Conservation (phyloP, 1,139 yeast species). For the Kodamaea sp. region DNA sequence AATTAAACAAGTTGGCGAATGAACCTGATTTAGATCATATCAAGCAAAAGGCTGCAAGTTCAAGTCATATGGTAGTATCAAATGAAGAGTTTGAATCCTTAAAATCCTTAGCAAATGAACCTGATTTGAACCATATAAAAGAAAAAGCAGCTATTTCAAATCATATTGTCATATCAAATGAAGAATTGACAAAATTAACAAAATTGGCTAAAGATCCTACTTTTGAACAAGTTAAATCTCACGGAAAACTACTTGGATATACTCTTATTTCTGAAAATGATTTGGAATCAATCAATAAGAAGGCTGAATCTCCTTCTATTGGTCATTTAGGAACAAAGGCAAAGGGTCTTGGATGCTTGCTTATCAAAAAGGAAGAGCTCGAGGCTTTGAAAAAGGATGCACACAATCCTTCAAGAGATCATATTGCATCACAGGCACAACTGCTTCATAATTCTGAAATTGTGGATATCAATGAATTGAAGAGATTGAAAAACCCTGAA, state of each 20-base stretch:
- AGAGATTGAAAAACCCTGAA: constrained; percentile 10
- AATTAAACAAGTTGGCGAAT: constrained; percentile 16
- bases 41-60: constrained; percentile 11
- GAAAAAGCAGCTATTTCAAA: constrained; percentile 14
- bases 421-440: constrained; percentile 18
- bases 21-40: constrained; percentile 30
- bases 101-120: constrained; percentile 14
- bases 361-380: constrained; percentile 21
- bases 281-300: constrained; percentile 5
- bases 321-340: constrained; percentile 14
- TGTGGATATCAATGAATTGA: constrained; percentile 18
- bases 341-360: constrained; percentile 14
- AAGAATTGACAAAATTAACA: constrained; percentile 12
- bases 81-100: constrained; percentile 16
- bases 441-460: constrained; percentile 16
- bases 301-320: constrained; percentile 9
- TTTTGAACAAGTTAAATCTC: constrained; percentile 11
- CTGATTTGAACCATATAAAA: constrained; percentile 21
- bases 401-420: constrained; percentile 7
- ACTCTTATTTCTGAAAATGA: constrained; percentile 4
- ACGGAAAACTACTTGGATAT: constrained; percentile 7
- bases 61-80: constrained; percentile 14
- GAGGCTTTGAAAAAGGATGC: constrained; percentile 16
- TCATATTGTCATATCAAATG: constrained; percentile 17
- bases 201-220: constrained; percentile 14